Base-by-base conservation (phyloP, 345 rosid species). In the Syzygium oleosum region DNA sequence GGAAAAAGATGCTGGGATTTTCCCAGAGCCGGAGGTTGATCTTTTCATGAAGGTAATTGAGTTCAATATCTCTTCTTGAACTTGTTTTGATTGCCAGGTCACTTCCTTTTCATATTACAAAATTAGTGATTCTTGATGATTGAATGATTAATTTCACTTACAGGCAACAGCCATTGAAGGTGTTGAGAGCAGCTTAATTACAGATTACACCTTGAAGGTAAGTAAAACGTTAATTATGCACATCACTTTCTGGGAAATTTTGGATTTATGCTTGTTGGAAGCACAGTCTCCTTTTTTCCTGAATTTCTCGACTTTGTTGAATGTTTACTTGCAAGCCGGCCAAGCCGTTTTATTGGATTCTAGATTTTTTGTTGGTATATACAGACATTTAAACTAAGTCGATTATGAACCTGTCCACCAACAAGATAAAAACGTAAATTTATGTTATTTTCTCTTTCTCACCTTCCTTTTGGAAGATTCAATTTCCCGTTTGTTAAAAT, bases 181-280 rank as follows among this genome's bases (percentile, higher is more conserved):
- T 86, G 91, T 94, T 31, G 95, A 95, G 87, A 94, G 96, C 92
- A 97, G 94, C 90, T 95, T 97, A 34, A 94, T 94, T 41, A 97
- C 98, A 21, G 99, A 97, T 88, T 97, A 97, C 88, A 97, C 97
- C 46, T 95, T 97, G 85, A 97, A 94, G 88, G 99, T 96, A 93
- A 17, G 91, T 85, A 52, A 15, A 41, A 68, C 34, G 3, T 9
- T 38, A 54, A 21, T 25, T 14, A 21, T 49, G 12, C 17, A 25
- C n/a, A 11, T 27, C 41, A 51, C 55, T 43, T 38, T 65, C 85
- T 79, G 43, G 27, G 43, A 84, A 65, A 22, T 85, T 73, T 31
- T 49, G 52, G 58, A 52, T 51, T 52, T 51, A 14, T 52, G 46
- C 46, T 68, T 0, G 79, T 21, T 68, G 79, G 79, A 34, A 68